phyloP scores from a whole-genome alignment of 805 yeast species.

The Pachysolen tannophilus region DNA sequence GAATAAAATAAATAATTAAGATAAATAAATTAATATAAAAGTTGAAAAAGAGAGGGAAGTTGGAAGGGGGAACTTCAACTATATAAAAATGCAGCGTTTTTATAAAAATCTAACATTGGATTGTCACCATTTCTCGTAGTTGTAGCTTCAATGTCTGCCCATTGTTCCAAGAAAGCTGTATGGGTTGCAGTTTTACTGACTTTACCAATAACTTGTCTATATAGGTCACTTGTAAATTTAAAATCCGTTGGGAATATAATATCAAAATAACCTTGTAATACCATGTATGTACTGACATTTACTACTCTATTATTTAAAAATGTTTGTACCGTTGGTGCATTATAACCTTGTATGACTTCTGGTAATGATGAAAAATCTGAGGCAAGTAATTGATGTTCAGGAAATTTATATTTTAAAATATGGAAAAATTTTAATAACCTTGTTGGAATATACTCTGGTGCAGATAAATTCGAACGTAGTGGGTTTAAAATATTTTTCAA shows the following conservation, averaged over 20 bases:
- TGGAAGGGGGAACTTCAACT: constrained; percentile 19
- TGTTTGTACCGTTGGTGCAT: constrained; percentile 77
- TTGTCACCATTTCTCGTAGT: constrained; percentile 73
- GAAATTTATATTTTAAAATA: constrained; percentile 55
- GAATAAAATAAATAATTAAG: too few species aligned
- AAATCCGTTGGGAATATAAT: constrained; percentile 85
- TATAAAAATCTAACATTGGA: constrained; percentile 73
- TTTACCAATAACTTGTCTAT: constrained; percentile 56
- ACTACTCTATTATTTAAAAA: constrained; percentile 60
- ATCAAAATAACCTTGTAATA: constrained; percentile 79
- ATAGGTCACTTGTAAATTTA: constrained; percentile 49
- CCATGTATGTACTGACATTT: constrained; percentile 68
- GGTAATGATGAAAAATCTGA: constrained; percentile 59
- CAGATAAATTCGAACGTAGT: constrained; percentile 55
- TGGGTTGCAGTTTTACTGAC: constrained; percentile 48
- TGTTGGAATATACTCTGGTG: constrained; percentile 80
- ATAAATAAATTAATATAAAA: too few species aligned
- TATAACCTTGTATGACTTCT: constrained; percentile 47
- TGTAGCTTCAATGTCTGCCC: constrained; percentile 67
- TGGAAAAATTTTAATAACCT: constrained; percentile 58
- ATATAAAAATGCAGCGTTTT: constrained; percentile 63
- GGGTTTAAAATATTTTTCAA: constrained; percentile 51
- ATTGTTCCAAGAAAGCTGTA: constrained; percentile 51
- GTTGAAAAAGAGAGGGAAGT: too few species aligned
- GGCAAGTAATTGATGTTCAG: constrained; percentile 65